A percentile compares a stretch with the other conserved stretches of the same genome.
Evolutionary conservation across 306 rosid genomes (phyloP).

Genomic region (Argentina anserina): DNA sequence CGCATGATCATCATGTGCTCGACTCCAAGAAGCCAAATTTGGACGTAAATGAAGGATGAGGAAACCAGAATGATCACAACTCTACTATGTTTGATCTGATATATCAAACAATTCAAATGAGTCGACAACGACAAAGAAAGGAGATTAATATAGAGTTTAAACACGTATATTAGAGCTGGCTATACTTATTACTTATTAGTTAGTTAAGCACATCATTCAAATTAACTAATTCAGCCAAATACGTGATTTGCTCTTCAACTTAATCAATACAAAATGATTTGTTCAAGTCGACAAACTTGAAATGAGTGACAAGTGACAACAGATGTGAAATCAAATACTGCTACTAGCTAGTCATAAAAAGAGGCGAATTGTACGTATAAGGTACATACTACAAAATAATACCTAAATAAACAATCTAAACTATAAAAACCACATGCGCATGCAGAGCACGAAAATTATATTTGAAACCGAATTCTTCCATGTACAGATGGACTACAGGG

Average conservation of each 20-base stretch:
- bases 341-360: no score
- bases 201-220: background rate
- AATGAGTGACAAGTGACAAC: background rate
- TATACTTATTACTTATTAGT: background rate
- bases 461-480: no score
- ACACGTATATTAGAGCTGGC: background rate
- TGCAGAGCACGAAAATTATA: no score
- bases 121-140: background rate
- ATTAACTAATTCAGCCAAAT: background rate
- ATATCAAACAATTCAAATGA: background rate
- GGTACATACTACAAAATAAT: no score
- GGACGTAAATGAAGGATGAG: background rate
- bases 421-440: no score
- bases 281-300: background rate
- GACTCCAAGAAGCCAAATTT: background rate
- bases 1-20: background rate
- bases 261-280: background rate
- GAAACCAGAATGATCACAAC: background rate
- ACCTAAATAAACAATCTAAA: no score
- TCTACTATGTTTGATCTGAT: background rate
- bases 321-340: background rate
- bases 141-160: background rate
- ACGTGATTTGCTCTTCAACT: background rate
- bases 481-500: no score
- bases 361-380: no score